These are phyloP conservation scores for Phallus indusiatus DNA, from an alignment of 768 basidiomycete genomes.

Conservation along the genomic window DNA sequence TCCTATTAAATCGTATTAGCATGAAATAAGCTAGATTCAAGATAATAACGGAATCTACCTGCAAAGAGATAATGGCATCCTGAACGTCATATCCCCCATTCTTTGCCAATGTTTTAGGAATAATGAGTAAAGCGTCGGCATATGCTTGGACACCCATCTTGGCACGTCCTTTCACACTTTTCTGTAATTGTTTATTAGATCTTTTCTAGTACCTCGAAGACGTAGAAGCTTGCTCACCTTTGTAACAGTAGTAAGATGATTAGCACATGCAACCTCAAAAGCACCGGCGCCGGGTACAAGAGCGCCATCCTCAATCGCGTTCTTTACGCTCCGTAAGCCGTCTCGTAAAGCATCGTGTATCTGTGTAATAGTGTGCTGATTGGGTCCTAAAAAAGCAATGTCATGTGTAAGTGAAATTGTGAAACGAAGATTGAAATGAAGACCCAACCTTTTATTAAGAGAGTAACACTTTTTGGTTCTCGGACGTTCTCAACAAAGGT, in stretches of 20 bases:
- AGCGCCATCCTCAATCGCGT: conserved; percentile 83
- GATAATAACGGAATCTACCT: conserved; percentile 37
- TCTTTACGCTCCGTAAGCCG: conserved; percentile 93
- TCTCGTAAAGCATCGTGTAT: conserved; percentile 98
- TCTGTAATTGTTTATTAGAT: conserved; percentile 20
- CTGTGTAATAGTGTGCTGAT: conserved; percentile 90
- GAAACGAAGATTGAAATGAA: neutral
- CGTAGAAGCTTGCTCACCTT: conserved; percentile 28
- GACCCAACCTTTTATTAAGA: conserved; percentile 75
- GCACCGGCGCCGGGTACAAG: conserved; percentile 96
- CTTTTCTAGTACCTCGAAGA: neutral
- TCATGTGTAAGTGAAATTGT: neutral
- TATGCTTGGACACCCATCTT: conserved; percentile 98
- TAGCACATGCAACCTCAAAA: conserved; percentile 89
- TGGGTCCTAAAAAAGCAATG: conserved; percentile 47
- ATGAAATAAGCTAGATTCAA: conserved; percentile 5
- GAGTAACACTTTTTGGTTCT: conserved; percentile 88
- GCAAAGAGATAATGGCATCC: conserved; percentile 85
- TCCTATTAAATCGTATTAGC: conserved; percentile 40
- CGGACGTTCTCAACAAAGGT: conserved; percentile 97
- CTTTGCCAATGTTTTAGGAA: conserved; percentile 92
- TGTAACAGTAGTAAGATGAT: conserved; percentile 66
- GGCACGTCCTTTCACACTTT: conserved; percentile 81
- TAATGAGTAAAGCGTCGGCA: conserved; percentile 86
- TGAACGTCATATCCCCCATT: conserved; percentile 98